A percentile compares a stretch with the other conserved stretches of the same genome.
Conservation (phyloP, 805 yeast genomes). For the Metschnikowia kunwiensis region DNA sequence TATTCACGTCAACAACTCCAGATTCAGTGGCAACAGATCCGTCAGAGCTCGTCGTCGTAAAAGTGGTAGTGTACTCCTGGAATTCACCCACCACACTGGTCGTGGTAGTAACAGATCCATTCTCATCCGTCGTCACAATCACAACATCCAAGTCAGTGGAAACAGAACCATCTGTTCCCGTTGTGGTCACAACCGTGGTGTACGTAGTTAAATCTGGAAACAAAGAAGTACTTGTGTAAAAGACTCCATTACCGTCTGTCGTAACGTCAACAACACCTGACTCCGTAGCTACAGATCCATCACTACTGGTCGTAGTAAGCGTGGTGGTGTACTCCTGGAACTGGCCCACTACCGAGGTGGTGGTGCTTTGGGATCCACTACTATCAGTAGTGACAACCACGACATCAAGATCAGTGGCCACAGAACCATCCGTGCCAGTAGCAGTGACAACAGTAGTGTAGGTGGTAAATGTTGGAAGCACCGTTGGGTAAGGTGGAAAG, state of each 20-base stretch:
- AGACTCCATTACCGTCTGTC: not conserved
- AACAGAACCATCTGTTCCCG: not conserved
- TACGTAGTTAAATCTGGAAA: no score
- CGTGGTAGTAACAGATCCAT: no score
- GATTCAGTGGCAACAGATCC: not conserved
- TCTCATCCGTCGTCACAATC: no score
- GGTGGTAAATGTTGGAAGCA: not conserved
- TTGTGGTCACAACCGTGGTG: constrained; percentile 1
- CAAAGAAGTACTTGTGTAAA: not conserved
- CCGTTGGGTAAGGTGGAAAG: constrained; percentile 5
- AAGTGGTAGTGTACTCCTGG: not conserved
- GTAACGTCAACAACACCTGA: not conserved
- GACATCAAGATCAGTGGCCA: not conserved
- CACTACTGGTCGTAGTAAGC: not conserved
- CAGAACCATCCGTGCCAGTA: not conserved
- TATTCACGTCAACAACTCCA: no score
- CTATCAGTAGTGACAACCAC: not conserved
- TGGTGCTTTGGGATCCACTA: not conserved
- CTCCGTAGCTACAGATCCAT: not conserved
- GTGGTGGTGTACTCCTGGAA: not conserved
- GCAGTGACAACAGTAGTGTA: not conserved
- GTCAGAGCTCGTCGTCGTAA: not conserved
- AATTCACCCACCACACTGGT: not conserved
- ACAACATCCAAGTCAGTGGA: constrained; percentile 1
- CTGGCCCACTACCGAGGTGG: not conserved